These are phyloP conservation scores for Xylariaceae sp. DNA, from an alignment of 2,329 filamentous ascomycete genomes.

Conservation along the genomic window DNA sequence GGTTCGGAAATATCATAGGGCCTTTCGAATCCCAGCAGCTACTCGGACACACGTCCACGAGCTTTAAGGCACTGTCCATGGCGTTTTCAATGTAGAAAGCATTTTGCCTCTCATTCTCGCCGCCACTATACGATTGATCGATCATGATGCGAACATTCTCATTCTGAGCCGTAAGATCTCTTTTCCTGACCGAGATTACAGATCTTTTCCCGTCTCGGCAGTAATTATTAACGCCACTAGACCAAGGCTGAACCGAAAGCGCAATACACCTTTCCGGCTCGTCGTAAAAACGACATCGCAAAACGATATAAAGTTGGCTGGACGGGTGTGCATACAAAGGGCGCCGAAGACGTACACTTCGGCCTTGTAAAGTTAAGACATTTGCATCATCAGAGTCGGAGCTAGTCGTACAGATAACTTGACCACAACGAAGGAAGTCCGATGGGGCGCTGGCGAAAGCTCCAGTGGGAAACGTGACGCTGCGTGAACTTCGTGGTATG, in stretches of 20 bases:
- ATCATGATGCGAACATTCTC: slow-evolving; percentile 2
- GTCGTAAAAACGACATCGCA: slow-evolving; percentile 2
- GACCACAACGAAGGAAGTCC: too few species aligned
- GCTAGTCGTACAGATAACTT: too few species aligned
- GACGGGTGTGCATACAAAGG: not conserved
- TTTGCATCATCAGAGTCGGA: too few species aligned
- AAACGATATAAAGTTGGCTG: not conserved
- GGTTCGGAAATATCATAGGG: not conserved
- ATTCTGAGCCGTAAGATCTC: not conserved
- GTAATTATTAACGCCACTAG: not conserved
- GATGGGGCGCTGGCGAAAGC: too few species aligned
- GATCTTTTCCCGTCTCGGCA: not conserved
- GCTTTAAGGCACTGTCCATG: not conserved
- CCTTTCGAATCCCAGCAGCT: not conserved
- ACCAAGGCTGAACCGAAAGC: not conserved
- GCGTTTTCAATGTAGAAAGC: slow-evolving; percentile 5
- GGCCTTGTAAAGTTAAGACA: not conserved
- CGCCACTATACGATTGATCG: not conserved
- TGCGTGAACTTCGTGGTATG: not conserved
- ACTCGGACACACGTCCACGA: not conserved
- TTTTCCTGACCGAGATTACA: not conserved
- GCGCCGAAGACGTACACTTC: not conserved
- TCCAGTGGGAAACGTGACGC: too few species aligned
- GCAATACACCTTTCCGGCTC: not conserved
- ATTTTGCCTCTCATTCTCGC: not conserved